These are phyloP conservation scores for Ceriops zippeliana DNA, from an alignment of 345 rosid species.

Conservation along the genomic window DNA sequence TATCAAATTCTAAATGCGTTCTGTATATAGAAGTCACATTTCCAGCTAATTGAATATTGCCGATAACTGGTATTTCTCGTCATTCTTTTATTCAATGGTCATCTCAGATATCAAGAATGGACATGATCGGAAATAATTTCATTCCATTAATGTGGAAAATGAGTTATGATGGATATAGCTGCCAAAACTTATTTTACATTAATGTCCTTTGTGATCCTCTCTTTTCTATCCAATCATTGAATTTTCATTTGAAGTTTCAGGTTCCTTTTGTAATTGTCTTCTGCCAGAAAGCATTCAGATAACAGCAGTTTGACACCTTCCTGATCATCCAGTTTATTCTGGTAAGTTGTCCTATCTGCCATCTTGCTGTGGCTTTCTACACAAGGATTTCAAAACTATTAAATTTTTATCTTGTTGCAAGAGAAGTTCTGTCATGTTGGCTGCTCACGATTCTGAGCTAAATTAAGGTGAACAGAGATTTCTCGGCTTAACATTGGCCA, in stretches of 20 bases:
- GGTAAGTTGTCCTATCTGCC: constrained; percentile 42
- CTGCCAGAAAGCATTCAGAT: constrained; percentile 86
- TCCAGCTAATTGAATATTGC: background rate
- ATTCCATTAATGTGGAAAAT: too few species aligned
- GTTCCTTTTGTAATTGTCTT: constrained; percentile 89
- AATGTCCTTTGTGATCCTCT: constrained; percentile 5
- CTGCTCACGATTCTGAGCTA: background rate
- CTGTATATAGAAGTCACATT: background rate
- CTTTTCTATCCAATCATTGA: constrained; percentile 14
- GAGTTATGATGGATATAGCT: background rate
- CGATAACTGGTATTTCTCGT: background rate
- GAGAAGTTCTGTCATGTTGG: background rate
- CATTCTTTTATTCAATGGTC: background rate
- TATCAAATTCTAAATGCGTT: background rate
- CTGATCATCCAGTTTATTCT: constrained; percentile 63
- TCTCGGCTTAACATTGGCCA: too few species aligned
- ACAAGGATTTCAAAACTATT: background rate
- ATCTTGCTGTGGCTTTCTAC: background rate
- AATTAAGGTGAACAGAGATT: too few species aligned
- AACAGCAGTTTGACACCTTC: constrained; percentile 69
- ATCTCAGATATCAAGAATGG: background rate
- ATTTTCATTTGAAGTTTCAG: constrained; percentile 49
- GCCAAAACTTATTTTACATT: background rate
- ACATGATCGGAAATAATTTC: background rate
- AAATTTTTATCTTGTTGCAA: background rate